Conservation (phyloP, 306 rosid genomes). For the Boehmeria nivea region DNA sequence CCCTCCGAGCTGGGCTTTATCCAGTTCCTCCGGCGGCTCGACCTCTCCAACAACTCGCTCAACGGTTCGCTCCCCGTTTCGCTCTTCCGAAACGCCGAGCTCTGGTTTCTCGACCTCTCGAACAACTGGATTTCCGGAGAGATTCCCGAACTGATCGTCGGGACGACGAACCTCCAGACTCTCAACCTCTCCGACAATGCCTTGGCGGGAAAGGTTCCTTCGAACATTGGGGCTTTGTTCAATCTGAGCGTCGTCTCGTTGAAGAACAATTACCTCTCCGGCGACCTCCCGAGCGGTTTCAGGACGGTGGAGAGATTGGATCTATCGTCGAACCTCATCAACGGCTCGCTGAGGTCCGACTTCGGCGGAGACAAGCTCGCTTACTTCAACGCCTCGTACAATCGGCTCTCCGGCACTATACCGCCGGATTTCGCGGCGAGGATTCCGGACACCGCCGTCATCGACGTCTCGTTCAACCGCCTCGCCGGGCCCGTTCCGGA, state of each 20-base stretch:
- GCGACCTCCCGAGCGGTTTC: constrained; percentile 44
- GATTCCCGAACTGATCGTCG: constrained; percentile 34
- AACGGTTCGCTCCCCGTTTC: constrained; percentile 71
- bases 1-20: constrained; percentile 69
- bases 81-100: constrained; percentile 47
- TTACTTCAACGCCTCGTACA: constrained; percentile 63
- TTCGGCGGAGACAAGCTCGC: constrained; percentile 46
- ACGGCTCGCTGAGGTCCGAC: constrained; percentile 59
- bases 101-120: constrained; percentile 50
- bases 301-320: constrained; percentile 43
- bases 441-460: constrained; percentile 47
- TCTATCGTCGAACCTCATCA: constrained; percentile 72
- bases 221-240: constrained; percentile 32
- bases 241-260: constrained; percentile 42
- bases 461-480: constrained; percentile 73
- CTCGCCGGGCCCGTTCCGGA: constrained; percentile 61
- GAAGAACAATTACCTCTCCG: constrained; percentile 59
- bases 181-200: constrained; percentile 84
- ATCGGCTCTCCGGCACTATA: constrained; percentile 59
- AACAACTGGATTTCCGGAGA: constrained; percentile 51
- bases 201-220: constrained; percentile 62
- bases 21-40: constrained; percentile 54
- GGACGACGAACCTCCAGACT: constrained; percentile 30
- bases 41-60: constrained; percentile 73
- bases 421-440: constrained; percentile 39